Evolutionary conservation across 2,329 filamentous ascomycete genomes (phyloP).

Genomic region (Cytospora mali): DNA sequence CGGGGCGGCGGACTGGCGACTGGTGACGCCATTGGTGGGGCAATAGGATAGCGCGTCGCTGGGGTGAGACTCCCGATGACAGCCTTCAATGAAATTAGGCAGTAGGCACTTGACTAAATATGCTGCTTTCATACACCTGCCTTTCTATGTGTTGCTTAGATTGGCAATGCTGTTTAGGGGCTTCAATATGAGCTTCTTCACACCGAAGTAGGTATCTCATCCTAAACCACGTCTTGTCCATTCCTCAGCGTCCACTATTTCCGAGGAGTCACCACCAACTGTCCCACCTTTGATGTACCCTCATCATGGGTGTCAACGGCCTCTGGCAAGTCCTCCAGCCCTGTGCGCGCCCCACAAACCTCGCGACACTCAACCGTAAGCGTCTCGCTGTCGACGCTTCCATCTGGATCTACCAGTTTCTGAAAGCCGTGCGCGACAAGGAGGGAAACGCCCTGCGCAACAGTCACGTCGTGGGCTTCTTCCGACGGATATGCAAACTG

Average conservation of each 20-base stretch:
- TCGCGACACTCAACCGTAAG: slow-evolving; percentile 94
- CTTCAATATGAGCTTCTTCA: background rate
- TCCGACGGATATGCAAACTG: slow-evolving; percentile 95
- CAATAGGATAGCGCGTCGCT: slow-evolving; percentile 11
- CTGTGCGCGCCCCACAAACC: slow-evolving; percentile 91
- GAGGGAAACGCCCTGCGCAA: slow-evolving; percentile 96
- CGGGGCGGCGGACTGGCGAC: slow-evolving; percentile 27
- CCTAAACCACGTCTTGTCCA: background rate
- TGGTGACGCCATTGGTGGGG: slow-evolving; percentile 25
- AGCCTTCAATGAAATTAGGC: background rate
- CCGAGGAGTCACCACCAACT: background rate
- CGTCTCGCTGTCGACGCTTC: slow-evolving; percentile 96
- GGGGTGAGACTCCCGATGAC: background rate
- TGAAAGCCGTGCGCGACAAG: slow-evolving; percentile 98
- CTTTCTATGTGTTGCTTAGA: background rate
- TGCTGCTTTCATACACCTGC: background rate
- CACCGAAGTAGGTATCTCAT: background rate
- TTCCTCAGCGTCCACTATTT: background rate
- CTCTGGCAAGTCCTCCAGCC: slow-evolving; percentile 97
- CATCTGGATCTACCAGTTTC: slow-evolving; percentile 99
- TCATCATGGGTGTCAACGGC: slow-evolving; percentile 90
- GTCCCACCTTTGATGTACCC: slow-evolving; percentile 21
- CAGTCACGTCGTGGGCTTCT: slow-evolving; percentile 96
- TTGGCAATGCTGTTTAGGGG: background rate
- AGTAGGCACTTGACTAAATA: background rate